A percentile compares a stretch with the other conserved stretches of the same genome.
Conservation (phyloP, 305 asterid species). For the Fraxinus latifolia region DNA sequence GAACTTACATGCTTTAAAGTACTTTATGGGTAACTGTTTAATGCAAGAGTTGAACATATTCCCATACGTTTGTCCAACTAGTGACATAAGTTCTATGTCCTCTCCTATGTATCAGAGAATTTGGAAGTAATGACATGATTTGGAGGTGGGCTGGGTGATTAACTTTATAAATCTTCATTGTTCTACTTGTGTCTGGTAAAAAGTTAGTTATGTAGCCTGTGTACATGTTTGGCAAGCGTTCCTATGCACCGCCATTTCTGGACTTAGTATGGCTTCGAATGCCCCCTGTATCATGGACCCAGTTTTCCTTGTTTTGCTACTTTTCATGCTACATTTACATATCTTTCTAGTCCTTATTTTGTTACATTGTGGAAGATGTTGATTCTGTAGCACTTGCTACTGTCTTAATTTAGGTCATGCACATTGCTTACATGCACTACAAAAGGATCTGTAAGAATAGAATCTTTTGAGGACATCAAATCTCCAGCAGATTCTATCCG, state of each 20-base stretch:
- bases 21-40: not conserved
- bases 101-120: not conserved
- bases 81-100: not conserved
- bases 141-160: not conserved
- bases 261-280: not conserved
- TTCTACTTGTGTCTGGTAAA: not conserved
- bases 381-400: not conserved
- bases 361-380: not conserved
- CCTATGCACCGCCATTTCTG: not conserved
- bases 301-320: conserved; percentile 2
- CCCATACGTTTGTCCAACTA: not conserved
- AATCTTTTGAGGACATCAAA: conserved; percentile 42
- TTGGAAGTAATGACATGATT: not conserved
- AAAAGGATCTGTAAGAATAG: conserved; percentile 57
- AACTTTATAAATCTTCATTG: not conserved
- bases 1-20: not conserved
- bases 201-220: not conserved
- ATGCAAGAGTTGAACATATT: not conserved
- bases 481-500: conserved; percentile 36
- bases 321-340: not conserved
- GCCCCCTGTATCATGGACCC: not conserved
- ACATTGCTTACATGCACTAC: conserved; percentile 62
- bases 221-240: not conserved
- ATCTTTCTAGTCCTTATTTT: not conserved
- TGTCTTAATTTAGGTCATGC: conserved; percentile 51